A percentile compares a stretch with the other conserved stretches of the same genome.
Evolutionary conservation across 192 early-diverging fungal genomes (phyloP).

Genomic region (Podila epigama): DNA sequence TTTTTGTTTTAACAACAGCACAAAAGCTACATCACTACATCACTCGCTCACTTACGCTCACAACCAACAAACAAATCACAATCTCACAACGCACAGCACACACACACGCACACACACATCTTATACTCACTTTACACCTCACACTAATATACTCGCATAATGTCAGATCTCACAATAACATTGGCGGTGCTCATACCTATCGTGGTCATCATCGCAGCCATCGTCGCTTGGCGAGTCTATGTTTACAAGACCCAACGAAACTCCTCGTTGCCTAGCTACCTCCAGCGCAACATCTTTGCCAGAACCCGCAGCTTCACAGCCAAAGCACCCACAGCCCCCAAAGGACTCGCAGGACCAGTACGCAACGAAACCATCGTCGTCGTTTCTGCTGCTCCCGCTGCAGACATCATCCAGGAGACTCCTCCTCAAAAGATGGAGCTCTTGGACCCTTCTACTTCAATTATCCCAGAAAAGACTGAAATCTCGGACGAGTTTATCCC

Average conservation of each 20-base stretch:
- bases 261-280: conserved; percentile 15
- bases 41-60: background rate
- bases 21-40: no score
- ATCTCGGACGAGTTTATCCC: no score
- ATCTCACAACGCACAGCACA: background rate
- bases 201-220: conserved; percentile 4
- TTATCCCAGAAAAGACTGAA: no score
- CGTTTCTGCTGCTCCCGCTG: background rate
- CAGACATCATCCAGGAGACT: no score
- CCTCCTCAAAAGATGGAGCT: no score
- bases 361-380: conserved; percentile 25
- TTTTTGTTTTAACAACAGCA: no score
- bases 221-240: conserved; percentile 25
- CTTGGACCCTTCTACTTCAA: no score
- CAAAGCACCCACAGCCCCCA: background rate
- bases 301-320: conserved; percentile 20
- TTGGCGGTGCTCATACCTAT: conserved; percentile 38
- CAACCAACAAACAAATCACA: background rate
- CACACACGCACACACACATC: background rate
- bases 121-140: background rate
- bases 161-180: conserved; percentile 26
- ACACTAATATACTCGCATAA: background rate
- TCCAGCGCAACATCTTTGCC: conserved; percentile 37
- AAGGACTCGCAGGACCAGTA: background rate
- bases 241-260: conserved; percentile 27